phyloP scores from a whole-genome alignment of 345 rosid genomes.

The Eucalyptus albens region DNA sequence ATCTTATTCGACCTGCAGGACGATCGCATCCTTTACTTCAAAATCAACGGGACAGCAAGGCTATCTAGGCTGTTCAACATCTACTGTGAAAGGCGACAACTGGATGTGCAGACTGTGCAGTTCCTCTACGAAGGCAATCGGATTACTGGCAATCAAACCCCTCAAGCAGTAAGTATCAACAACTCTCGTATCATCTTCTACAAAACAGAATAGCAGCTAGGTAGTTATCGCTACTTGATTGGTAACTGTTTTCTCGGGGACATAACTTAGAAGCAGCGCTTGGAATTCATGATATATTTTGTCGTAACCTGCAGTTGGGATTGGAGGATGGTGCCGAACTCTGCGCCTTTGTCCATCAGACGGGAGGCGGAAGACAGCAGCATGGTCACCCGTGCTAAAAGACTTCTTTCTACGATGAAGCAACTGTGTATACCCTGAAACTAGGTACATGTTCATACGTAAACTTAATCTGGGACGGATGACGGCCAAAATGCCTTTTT shows the following conservation, averaged over 20 bases:
- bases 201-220: not conserved
- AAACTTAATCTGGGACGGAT: not conserved
- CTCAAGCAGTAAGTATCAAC: not conserved
- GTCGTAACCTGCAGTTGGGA: not conserved
- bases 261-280: not conserved
- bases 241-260: not conserved
- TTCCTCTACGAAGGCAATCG: not conserved
- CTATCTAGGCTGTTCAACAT: not conserved
- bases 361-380: not conserved
- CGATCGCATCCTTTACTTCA: not conserved
- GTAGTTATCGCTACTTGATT: not conserved
- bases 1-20: not conserved
- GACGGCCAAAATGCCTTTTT: not conserved
- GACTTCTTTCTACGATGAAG: not conserved
- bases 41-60: not conserved
- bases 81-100: not conserved
- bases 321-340: not conserved
- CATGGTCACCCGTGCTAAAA: not conserved
- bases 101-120: not conserved
- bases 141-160: not conserved
- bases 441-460: not conserved
- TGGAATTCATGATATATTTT: not conserved
- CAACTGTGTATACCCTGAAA: not conserved
- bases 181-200: not conserved
- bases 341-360: not conserved